These are phyloP conservation scores for Hirsutella thompsonii DNA, from an alignment of 2,329 filamentous ascomycete species.

Conservation along the genomic window DNA sequence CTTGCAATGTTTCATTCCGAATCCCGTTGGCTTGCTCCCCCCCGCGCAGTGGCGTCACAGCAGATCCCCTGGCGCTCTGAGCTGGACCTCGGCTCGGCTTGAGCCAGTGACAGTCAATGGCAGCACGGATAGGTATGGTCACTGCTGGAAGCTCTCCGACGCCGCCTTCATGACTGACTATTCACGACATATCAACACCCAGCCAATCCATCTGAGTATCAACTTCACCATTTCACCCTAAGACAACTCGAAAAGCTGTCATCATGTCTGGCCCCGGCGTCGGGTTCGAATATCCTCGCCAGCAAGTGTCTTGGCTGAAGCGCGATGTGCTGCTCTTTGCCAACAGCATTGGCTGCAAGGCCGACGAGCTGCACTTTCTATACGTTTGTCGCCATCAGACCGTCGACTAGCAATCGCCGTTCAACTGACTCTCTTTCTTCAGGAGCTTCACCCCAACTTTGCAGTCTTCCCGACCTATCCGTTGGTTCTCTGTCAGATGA, in stretches of 20 bases:
- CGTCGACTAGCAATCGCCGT: too few species aligned
- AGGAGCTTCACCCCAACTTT: constrained; percentile 84
- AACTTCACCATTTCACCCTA: too few species aligned
- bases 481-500: constrained; percentile 55
- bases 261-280: constrained; percentile 37
- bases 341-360: constrained; percentile 71
- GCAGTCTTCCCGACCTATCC: constrained; percentile 82
- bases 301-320: constrained; percentile 74
- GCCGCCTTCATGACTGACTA: too few species aligned
- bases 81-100: too few species aligned
- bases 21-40: too few species aligned
- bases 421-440: not conserved
- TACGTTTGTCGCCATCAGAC: constrained; percentile 45
- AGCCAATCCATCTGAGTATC: too few species aligned
- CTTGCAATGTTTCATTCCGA: too few species aligned
- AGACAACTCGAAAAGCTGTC: too few species aligned
- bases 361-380: constrained; percentile 86
- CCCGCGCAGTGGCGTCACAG: too few species aligned
- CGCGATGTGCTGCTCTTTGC: constrained; percentile 84
- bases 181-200: too few species aligned
- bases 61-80: too few species aligned
- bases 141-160: not conserved
- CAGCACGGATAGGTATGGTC: not conserved
- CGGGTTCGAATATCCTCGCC: constrained; percentile 68
- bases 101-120: too few species aligned